A percentile compares a stretch with the other conserved stretches of the same genome.
Evolutionary conservation across 306 rosid genomes (phyloP).

Genomic region (Glycine tomentella): DNA sequence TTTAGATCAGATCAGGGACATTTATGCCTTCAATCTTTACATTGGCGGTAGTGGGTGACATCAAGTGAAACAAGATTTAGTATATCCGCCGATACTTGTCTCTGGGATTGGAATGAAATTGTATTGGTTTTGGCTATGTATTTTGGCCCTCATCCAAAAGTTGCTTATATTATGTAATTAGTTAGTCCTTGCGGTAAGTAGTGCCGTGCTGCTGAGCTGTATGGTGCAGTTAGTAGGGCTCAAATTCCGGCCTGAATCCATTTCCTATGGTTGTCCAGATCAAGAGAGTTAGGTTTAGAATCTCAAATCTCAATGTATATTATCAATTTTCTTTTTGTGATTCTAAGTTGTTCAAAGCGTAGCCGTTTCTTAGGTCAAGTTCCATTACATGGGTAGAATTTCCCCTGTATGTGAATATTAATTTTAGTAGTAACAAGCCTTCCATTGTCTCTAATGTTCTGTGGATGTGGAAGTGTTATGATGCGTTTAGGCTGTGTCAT

Average conservation of each 20-base stretch:
- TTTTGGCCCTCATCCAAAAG: constrained; percentile 49
- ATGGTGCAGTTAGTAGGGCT: constrained; percentile 57
- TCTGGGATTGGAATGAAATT: constrained; percentile 43
- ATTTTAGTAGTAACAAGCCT: constrained; percentile 37
- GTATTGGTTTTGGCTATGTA: constrained; percentile 44
- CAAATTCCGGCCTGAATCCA: constrained; percentile 53
- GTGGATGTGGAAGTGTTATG: neutral
- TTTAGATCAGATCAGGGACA: constrained; percentile 31
- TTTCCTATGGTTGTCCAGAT: constrained; percentile 65
- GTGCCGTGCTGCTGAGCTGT: constrained; percentile 63
- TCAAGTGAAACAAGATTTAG: constrained; percentile 37
- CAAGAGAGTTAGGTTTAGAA: constrained; percentile 79
- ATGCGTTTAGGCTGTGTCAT: neutral
- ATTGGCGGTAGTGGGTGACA: constrained; percentile 32
- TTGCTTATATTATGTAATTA: constrained; percentile 65
- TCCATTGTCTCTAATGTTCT: constrained; percentile 27
- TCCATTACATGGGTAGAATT: constrained; percentile 44
- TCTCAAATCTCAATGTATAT: constrained; percentile 69
- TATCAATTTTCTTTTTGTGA: constrained; percentile 56
- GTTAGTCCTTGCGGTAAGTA: constrained; percentile 53
- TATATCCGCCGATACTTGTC: constrained; percentile 35
- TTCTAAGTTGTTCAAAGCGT: constrained; percentile 56
- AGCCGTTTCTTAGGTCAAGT: constrained; percentile 52
- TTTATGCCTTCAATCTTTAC: constrained; percentile 24
- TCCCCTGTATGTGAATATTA: constrained; percentile 54